A percentile compares a stretch with the other conserved stretches of the same genome.
Evolutionary conservation across 148 eudicot species (phyloP).

Genomic region (Cornus kousa): DNA sequence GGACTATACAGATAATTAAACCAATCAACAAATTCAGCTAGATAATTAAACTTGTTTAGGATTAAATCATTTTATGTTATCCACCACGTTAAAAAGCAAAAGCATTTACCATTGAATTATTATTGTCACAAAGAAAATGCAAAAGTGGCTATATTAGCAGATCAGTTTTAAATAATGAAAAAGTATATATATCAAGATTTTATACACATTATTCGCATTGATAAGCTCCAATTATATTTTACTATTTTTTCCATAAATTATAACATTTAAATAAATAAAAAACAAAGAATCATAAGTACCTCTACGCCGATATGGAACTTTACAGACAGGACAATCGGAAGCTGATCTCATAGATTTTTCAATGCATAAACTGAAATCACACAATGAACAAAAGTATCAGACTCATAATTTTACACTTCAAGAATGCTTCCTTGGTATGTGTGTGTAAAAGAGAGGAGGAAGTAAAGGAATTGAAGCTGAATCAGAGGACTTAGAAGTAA

Average conservation of each 20-base stretch:
- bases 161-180: not conserved
- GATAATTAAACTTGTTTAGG: not conserved
- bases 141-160: not conserved
- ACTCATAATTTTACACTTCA: not conserved
- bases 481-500: slow-evolving; percentile 21
- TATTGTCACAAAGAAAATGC: not conserved
- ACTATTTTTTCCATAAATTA: not conserved
- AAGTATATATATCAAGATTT: not conserved
- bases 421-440: not conserved
- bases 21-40: not conserved
- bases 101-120: not conserved
- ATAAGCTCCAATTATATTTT: not conserved
- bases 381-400: not conserved
- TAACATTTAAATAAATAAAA: not conserved
- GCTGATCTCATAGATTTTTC: slow-evolving; percentile 74
- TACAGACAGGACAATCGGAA: slow-evolving; percentile 89
- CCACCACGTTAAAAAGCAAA: not conserved
- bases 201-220: not conserved
- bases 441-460: not conserved
- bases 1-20: not conserved
- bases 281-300: slow-evolving; percentile 25
- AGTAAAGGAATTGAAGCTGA: not conserved
- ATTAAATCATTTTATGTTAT: not conserved
- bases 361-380: slow-evolving; percentile 59
- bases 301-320: slow-evolving; percentile 73